phyloP scores from a whole-genome alignment of 1,284 basidiomycete species.

The Hemileia vastatrix region DNA sequence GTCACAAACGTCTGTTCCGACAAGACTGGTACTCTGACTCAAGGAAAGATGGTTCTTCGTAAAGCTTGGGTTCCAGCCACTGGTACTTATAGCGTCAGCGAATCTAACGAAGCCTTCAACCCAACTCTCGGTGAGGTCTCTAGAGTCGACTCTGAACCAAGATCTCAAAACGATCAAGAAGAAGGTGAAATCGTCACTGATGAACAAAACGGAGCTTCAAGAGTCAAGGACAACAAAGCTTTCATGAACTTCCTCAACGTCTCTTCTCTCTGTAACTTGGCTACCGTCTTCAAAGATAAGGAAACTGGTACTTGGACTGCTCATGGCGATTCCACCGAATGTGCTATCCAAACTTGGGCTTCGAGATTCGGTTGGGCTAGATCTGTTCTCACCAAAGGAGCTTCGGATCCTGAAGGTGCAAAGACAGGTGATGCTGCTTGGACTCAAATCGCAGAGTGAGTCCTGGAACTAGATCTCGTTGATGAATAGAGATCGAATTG shows the following conservation, averaged over 20 bases:
- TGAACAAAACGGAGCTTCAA: slow-evolving; percentile 28
- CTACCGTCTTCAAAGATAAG: slow-evolving; percentile 41
- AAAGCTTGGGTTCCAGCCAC: slow-evolving; percentile 39
- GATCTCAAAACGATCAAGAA: too few relatives aligned
- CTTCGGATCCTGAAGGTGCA: slow-evolving; percentile 13
- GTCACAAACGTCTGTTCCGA: slow-evolving; percentile 37
- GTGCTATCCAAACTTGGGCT: slow-evolving; percentile 57
- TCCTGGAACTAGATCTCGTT: not conserved
- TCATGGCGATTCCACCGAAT: slow-evolving; percentile 58
- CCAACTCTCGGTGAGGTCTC: slow-evolving; percentile 37
- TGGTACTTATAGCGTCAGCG: slow-evolving; percentile 36
- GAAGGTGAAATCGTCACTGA: slow-evolving; percentile 47
- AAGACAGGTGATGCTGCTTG: slow-evolving; percentile 22
- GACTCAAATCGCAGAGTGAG: slow-evolving; percentile 25
- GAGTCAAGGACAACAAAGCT: slow-evolving; percentile 28
- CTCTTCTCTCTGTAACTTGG: slow-evolving; percentile 43
- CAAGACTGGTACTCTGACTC: slow-evolving; percentile 53
- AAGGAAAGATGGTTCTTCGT: slow-evolving; percentile 45
- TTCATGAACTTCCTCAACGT: slow-evolving; percentile 37
- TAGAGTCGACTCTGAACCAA: slow-evolving; percentile 41
- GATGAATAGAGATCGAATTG: too few relatives aligned
- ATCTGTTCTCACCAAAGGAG: slow-evolving; percentile 33
- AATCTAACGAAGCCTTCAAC: slow-evolving; percentile 42
- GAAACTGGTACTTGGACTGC: too few relatives aligned
- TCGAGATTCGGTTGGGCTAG: slow-evolving; percentile 48